Evolutionary conservation across 192 early-diverging fungal genomes (phyloP).

Genomic region (Coemansia sp.): DNA sequence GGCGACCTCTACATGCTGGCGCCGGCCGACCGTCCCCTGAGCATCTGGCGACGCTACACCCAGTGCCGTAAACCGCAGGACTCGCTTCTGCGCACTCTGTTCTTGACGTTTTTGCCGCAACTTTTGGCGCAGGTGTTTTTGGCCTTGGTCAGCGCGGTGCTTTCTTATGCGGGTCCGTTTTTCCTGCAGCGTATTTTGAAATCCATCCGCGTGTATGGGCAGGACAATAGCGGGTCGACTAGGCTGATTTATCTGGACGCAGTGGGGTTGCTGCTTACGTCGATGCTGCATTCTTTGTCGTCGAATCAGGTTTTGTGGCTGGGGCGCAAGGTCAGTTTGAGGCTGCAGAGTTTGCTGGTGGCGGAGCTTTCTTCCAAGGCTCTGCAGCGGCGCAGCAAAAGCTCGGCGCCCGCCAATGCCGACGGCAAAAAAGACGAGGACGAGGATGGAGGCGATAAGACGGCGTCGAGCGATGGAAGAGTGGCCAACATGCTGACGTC

Average conservation of each 20-base stretch:
- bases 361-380: conserved; percentile 73
- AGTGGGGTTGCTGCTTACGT: conserved; percentile 61
- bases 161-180: conserved; percentile 60
- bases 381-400: conserved; percentile 60
- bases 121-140: conserved; percentile 48
- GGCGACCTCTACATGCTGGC: conserved; percentile 67
- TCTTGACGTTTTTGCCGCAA: conserved; percentile 46
- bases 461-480: conserved; percentile 59
- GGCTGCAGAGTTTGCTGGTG: conserved; percentile 61
- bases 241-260: conserved; percentile 58
- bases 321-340: conserved; percentile 67
- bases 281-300: conserved; percentile 53
- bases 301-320: conserved; percentile 68
- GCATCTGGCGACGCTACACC: conserved; percentile 38
- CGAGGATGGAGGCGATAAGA: conserved; percentile 40
- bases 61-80: conserved; percentile 2
- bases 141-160: conserved; percentile 41
- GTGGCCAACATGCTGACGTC: conserved; percentile 74
- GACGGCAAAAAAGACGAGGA: conserved; percentile 20
- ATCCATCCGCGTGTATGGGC: conserved; percentile 55
- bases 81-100: conserved; percentile 44
- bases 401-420: conserved; percentile 24
- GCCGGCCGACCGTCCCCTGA: conserved; percentile 56
- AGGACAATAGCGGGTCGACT: conserved; percentile 1
- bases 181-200: conserved; percentile 63